Evolutionary conservation across 2,329 filamentous ascomycete species (phyloP), one percentile per base, ranked within the genome.

Genomic region (Neofusicoccum ribis): DNA sequence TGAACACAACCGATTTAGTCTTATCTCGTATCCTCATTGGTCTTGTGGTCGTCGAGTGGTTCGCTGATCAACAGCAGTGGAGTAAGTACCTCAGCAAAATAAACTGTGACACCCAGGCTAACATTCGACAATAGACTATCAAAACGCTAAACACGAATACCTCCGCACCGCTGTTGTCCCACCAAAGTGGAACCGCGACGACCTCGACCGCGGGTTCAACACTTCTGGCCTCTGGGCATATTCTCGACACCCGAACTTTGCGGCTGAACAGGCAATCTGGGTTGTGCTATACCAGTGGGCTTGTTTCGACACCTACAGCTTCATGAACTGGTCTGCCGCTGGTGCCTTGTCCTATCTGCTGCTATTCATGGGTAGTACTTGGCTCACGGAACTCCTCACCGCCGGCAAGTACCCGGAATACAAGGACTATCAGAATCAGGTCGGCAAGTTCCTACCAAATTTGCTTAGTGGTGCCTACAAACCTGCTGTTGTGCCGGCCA

Each of bases 41-140:
- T 64, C 79, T 89, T 41, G 80, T 91, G 20, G 76, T 88, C n/a
- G 73, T 89, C 61, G 86, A 97, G 72, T 92, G 86, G 78, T 86
- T 97, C 73, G 91, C 92, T 72, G 95, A 99, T 76, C 89, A 93
- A 68, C 92, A 97, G 76, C 93, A 97, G 79, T 99, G 93, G 93
- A 83, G 88, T 90, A 80, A 69, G 83, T 78, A 43, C 46, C 14
- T 5, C 20, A 31, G 31, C 63, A 37, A 36, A 49, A 8, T 2
- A 20, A 20, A 14, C 11, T 6, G 17, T 27, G 14, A n/a, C 6
- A 4, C 34, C 14, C 44, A 15, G 8, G 6, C 43, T 63, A 49
- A 63, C 65, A 9, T 37, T 46, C 17, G 62, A 56, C 58, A 43
- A 7, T 65, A 90, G 88, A 87, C 68, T 99, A 88, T 80, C 93